Percentiles rank a stretch among this genome's conserved stretches.
Evolutionary conservation across 2,329 filamentous ascomycete genomes (phyloP).

Genomic region (Apiospora malaysiana): DNA sequence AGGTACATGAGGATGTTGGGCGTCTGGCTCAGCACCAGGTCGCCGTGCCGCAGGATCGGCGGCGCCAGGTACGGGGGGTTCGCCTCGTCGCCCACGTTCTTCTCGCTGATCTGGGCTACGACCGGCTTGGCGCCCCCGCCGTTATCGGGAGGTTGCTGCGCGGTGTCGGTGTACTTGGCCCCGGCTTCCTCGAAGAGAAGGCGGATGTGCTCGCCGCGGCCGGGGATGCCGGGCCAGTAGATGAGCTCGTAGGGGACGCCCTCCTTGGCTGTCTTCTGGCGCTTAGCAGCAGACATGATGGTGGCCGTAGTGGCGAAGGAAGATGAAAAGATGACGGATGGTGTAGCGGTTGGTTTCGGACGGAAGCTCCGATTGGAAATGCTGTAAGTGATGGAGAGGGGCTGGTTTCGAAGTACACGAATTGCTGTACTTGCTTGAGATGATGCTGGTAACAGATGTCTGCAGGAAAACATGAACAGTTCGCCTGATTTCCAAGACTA

Average conservation of each 20-base stretch:
- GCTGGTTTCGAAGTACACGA: too few species aligned
- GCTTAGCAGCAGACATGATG: conserved; percentile 35
- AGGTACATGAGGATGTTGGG: conserved; percentile 77
- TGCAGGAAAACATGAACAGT: neutral
- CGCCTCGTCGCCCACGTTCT: conserved; percentile 53
- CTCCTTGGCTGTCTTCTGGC: conserved; percentile 50
- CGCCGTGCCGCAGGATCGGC: conserved; percentile 68
- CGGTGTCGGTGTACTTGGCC: conserved; percentile 68
- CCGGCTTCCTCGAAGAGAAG: conserved; percentile 73
- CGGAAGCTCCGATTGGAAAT: neutral
- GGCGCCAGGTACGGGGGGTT: conserved; percentile 73
- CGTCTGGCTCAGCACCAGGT: conserved; percentile 70
- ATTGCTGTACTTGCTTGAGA: neutral
- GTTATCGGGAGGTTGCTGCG: conserved; percentile 40
- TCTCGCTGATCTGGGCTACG: conserved; percentile 50
- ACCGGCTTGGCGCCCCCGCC: conserved; percentile 57
- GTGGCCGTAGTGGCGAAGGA: neutral
- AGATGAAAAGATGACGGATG: neutral
- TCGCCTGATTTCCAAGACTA: too few species aligned
- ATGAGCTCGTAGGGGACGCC: conserved; percentile 64
- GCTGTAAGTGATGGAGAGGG: neutral
- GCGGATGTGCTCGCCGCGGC: conserved; percentile 76
- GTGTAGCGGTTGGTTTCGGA: neutral
- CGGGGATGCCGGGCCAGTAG: conserved; percentile 76
- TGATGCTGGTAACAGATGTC: neutral